Percentiles rank a stretch among this genome's conserved stretches.
Evolutionary conservation across 2,329 filamentous ascomycete genomes (phyloP).

Genomic region (Cyphellophora attinorum): DNA sequence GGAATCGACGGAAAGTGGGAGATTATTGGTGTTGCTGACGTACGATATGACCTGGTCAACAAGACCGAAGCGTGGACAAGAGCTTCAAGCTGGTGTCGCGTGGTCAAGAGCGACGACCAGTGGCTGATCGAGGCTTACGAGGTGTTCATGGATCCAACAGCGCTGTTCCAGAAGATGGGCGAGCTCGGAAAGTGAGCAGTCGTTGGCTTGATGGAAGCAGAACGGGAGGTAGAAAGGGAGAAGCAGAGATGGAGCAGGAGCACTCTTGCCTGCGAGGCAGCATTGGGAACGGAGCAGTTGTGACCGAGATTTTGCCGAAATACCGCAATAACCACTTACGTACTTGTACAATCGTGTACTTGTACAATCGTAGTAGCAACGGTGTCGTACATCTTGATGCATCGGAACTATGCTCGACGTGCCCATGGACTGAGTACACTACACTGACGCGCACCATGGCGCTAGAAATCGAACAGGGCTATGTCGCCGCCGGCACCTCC

Average conservation of each 20-base stretch:
- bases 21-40: neutral
- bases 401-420: neutral
- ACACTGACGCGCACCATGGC: conserved; percentile 48
- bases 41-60: neutral
- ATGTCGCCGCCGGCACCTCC: conserved; percentile 56
- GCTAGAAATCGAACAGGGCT: conserved; percentile 62
- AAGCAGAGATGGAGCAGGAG: too few species aligned
- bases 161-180: neutral
- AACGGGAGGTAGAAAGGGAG: neutral
- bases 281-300: too few species aligned
- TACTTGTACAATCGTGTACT: too few species aligned
- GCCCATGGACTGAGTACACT: conserved; percentile 4
- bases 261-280: too few species aligned
- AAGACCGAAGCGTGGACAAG: neutral
- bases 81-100: neutral
- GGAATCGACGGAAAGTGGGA: neutral
- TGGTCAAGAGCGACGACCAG: neutral
- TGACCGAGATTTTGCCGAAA: too few species aligned
- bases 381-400: neutral
- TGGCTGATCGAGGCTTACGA: neutral
- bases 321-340: too few species aligned
- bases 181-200: neutral
- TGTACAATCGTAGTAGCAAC: too few species aligned
- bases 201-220: too few species aligned
- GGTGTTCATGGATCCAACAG: neutral